Evolutionary conservation across 495 filamentous ascomycete species (phyloP).

Genomic region (Xylaria cubensis): DNA sequence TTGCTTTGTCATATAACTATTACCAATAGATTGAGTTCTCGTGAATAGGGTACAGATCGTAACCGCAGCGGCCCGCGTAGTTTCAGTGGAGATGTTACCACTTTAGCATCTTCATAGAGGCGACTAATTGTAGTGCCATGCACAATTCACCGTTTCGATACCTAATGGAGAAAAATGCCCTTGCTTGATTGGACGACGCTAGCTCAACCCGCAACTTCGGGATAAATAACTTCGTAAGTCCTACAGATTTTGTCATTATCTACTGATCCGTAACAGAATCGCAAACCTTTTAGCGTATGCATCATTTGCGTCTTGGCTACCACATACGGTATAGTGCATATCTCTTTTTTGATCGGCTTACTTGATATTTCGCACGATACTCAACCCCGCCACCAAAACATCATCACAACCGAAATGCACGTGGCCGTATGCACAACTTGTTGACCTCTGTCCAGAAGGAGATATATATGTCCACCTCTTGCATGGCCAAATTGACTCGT

Average conservation of each 20-base stretch:
- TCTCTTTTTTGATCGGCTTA: background rate
- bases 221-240: background rate
- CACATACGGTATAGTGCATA: constrained; percentile 38
- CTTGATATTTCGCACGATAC: background rate
- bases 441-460: background rate
- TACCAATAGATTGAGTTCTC: background rate
- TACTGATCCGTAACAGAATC: background rate
- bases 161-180: constrained; percentile 1
- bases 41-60: background rate
- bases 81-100: background rate
- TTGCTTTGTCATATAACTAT: background rate
- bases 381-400: background rate
- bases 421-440: constrained; percentile 11
- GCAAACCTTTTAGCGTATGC: constrained; percentile 28
- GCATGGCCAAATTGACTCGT: background rate
- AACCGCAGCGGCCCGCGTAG: background rate
- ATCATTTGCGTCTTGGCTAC: constrained; percentile 43
- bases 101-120: background rate
- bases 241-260: background rate
- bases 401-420: background rate
- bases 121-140: constrained; percentile 2
- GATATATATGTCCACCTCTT: background rate
- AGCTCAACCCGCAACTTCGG: background rate
- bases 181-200: background rate
- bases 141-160: constrained; percentile 26